Percentiles rank a stretch among this genome's conserved stretches.
Conservation (phyloP, 2,329 filamentous ascomycete species). For the Alternaria gansuensis region DNA sequence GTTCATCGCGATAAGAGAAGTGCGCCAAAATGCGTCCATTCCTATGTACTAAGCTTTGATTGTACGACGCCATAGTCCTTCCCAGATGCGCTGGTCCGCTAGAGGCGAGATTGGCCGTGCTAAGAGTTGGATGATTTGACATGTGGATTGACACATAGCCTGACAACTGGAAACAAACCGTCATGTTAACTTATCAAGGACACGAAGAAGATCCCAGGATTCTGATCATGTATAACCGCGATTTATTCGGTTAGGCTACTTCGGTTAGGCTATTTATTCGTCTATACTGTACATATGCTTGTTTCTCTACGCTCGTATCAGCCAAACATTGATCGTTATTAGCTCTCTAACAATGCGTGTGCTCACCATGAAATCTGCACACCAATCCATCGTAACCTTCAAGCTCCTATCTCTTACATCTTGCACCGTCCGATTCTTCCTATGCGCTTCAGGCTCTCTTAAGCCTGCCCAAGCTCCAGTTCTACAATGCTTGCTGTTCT, state of each 20-base stretch:
- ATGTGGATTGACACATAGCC: neutral
- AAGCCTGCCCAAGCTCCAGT: neutral
- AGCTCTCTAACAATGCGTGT: neutral
- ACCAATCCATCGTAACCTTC: neutral
- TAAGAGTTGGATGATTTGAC: neutral
- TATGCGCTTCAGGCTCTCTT: neutral
- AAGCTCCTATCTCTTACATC: neutral
- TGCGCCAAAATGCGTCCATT: slow-evolving; percentile 13
- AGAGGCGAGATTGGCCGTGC: neutral
- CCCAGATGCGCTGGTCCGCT: neutral
- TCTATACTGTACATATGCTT: neutral
- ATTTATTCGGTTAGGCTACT: neutral
- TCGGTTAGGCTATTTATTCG: neutral
- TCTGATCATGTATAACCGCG: neutral
- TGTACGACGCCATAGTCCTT: neutral
- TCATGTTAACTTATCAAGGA: neutral
- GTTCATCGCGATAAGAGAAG: neutral
- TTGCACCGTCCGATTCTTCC: neutral
- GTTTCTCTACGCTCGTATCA: neutral
- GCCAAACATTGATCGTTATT: neutral
- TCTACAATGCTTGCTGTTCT: neutral
- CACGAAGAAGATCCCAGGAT: neutral
- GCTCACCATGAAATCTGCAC: neutral
- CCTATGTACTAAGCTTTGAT: neutral
- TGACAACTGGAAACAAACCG: neutral